Evolutionary conservation across 345 rosid genomes (phyloP), one percentile per base, ranked within the genome.

Genomic region (Acer saccharum): DNA sequence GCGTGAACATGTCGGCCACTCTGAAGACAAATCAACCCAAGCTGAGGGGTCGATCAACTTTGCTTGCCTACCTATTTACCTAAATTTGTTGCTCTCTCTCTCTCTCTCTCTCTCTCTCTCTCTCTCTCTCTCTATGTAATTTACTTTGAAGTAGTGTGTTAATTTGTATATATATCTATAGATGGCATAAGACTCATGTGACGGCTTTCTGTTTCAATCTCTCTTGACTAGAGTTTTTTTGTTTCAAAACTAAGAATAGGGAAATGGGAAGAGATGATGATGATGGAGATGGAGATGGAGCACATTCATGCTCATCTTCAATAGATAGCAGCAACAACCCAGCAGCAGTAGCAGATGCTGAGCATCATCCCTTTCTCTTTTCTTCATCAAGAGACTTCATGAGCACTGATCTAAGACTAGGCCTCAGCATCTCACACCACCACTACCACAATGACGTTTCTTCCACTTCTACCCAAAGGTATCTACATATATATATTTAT

Each of bases 1-100:
- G 69, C 64, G 76, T 81, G 82, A 83, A 78, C 55, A 66, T 84
- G 87, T 84, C 81, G 76, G 81, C 84, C 87, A 84, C 81, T 61
- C 73, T 20, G 50, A 50, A 20, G 82, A 84, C 87, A 81, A 68
- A 74, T 76, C 21, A 79, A 72, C 57, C 35, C 66, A 10, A 20
- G 23, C 17, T 50, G 12, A 29, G 32, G 71, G 58, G 72, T 54
- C 32, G 32, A 29, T 61, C 39, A 35, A 35, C 39, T 35, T 35
- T 3, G 4, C 4, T 39, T 65, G 54, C 57, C 32, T 29, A 29
- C 32, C 32, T 29, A 29, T 2, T 29, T 29, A 29, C 32, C 32
- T 29, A 29, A 2, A 29, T 3, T 2, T 29, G 32, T 27, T 27
- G 29, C 29, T 27, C 29, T 27, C 29, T n/a, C n/a, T n/a, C n/a